phyloP scores from a whole-genome alignment of 164 flowering plant genomes.

The Stephania cephalantha region DNA sequence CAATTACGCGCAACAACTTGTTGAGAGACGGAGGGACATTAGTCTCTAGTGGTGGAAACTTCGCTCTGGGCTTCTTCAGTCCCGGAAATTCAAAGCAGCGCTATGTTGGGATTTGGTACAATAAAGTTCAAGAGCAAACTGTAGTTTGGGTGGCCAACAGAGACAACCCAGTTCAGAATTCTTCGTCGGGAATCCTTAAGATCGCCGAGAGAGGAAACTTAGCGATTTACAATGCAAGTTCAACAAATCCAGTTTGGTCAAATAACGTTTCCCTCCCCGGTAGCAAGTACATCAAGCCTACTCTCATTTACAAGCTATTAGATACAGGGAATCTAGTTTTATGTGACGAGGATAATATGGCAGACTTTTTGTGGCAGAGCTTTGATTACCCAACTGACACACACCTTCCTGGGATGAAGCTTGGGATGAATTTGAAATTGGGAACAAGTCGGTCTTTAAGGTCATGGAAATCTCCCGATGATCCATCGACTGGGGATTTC shows the following conservation, averaged over 20 bases:
- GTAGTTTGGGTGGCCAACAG: too few relatives aligned
- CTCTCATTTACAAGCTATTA: slow-evolving; percentile 25
- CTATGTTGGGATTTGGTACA: too few relatives aligned
- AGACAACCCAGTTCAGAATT: too few relatives aligned
- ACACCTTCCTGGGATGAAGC: slow-evolving; percentile 6
- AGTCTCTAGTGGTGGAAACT: too few relatives aligned
- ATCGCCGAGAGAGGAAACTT: slow-evolving; percentile 19
- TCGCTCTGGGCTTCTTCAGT: too few relatives aligned
- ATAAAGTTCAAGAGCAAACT: too few relatives aligned
- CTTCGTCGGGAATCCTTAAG: background rate
- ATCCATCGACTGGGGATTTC: slow-evolving; percentile 19
- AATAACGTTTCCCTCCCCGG: slow-evolving; percentile 9
- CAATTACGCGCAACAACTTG: too few relatives aligned
- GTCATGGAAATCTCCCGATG: slow-evolving; percentile 16
- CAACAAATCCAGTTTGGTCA: slow-evolving; percentile 23
- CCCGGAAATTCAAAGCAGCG: too few relatives aligned
- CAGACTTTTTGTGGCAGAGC: background rate
- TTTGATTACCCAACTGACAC: slow-evolving; percentile 1
- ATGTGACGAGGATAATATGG: background rate
- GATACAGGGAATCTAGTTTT: slow-evolving; percentile 49
- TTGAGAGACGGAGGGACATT: too few relatives aligned
- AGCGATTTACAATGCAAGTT: slow-evolving; percentile 13
- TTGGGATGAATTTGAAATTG: slow-evolving; percentile 32
- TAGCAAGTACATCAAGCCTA: background rate
- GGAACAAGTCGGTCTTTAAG: slow-evolving; percentile 32